Evolutionary conservation across 2,329 filamentous ascomycete species (phyloP), one percentile per base, ranked within the genome.

Genomic region (Sporothrix dimorphospora): DNA sequence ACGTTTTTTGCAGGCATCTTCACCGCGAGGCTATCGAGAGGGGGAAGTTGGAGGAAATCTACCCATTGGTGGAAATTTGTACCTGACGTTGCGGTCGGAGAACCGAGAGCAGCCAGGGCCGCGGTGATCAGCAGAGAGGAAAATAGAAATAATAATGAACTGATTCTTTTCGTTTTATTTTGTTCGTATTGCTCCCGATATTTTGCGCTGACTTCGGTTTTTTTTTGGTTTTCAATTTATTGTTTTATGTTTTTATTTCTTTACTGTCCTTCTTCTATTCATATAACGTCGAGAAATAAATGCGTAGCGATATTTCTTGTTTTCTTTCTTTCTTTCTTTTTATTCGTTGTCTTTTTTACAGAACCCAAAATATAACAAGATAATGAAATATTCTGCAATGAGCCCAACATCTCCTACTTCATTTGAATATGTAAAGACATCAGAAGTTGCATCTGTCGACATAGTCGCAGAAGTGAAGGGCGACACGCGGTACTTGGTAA

Each of bases 1-100:
- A n/a, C 61, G n/a, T 24, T 65, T 65, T 16, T 40, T 16, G 55
- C 55, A n/a, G 38, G 57, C 55, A 61, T 47, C 45, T 47, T 47
- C 45, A 47, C 30, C 30, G 30, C 57, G n/a, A 69, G 66, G 66
- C 66, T 69, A 34, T n/a, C 8, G 51, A 40, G 47, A 27, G 47
- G 49, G 47, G 57, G 38, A 24, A 38, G 57, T 34, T 42, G 38
- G 34, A 63, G 59, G 49, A 45, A 69, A 69, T 69, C 49, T 30
- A 42, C 66, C 66, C 51, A 69, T 69, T 69, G 66, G 66, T 69
- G 66, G 66, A 69, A 69, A 42, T 71, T 71, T 51, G 63, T 42
- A 19, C 14, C 11, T 38, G 24, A 67, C 16, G 45, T 40, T 38
- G 27, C 45, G 63, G 42, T 21, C 40, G 42, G 61, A 45, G 61